These are phyloP conservation scores for Fusarium chaquense DNA, from an alignment of 2,329 filamentous ascomycete genomes.

Conservation along the genomic window DNA sequence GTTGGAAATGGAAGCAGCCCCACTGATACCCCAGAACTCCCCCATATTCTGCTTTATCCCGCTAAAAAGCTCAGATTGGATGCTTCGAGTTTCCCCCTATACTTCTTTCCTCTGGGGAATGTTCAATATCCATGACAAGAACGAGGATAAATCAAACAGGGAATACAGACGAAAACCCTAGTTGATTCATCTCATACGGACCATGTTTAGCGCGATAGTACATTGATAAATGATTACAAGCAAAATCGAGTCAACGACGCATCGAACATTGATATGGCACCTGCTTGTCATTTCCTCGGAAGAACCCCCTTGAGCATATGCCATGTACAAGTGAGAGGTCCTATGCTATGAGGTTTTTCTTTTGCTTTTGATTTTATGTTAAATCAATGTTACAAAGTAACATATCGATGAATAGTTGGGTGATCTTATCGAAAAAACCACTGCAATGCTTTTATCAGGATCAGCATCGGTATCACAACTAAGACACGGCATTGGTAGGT, in stretches of 20 bases:
- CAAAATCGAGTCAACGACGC: not conserved
- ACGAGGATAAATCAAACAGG: conserved; percentile 63
- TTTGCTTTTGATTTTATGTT: not conserved
- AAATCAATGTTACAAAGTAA: not conserved
- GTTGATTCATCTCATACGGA: not conserved
- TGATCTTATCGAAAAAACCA: not conserved
- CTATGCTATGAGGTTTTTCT: not conserved
- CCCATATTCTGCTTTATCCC: not conserved
- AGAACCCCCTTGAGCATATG: not conserved
- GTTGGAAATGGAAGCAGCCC: not conserved
- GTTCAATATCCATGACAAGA: conserved; percentile 47
- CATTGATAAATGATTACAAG: not conserved
- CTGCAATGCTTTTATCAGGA: not conserved
- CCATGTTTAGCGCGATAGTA: not conserved
- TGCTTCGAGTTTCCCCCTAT: conserved; percentile 45
- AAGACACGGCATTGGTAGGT: not conserved
- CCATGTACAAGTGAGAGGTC: not conserved
- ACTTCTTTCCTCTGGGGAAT: conserved; percentile 11
- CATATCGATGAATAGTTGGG: not conserved
- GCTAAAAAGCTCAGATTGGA: not conserved
- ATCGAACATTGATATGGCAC: not conserved
- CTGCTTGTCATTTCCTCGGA: not conserved
- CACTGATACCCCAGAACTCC: not conserved
- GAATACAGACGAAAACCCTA: conserved; percentile 42
- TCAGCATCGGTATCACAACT: not conserved